These are phyloP conservation scores for Lasiosphaeria miniovina DNA, from an alignment of 495 filamentous ascomycete species.

Conservation along the genomic window DNA sequence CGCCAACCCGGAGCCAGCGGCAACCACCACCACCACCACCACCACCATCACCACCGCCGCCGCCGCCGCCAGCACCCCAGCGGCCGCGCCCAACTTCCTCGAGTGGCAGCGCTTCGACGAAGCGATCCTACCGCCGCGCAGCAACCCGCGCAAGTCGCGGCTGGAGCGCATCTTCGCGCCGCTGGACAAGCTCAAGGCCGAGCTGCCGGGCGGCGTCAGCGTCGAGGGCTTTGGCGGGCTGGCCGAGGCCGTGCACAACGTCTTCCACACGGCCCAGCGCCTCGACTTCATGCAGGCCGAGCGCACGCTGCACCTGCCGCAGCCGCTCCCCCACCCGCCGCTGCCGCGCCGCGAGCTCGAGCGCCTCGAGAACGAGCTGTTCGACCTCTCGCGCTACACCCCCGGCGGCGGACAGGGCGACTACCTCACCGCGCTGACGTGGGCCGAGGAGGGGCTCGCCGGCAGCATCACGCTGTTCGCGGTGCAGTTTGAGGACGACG, in stretches of 20 bases:
- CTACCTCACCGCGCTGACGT: conserved; percentile 24
- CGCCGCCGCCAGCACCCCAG: too few species aligned
- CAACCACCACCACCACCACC: background rate
- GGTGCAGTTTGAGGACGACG: conserved; percentile 11
- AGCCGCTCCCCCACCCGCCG: background rate
- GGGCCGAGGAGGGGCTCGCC: conserved; percentile 21
- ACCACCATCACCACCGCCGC: background rate
- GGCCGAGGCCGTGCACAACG: conserved; percentile 23
- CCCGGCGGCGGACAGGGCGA: conserved; percentile 6
- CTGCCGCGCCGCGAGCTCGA: conserved; percentile 21
- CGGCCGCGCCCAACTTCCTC: conserved; percentile 15
- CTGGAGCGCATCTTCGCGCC: conserved; percentile 19
- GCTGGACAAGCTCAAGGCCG: conserved; percentile 21
- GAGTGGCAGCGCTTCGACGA: conserved; percentile 22
- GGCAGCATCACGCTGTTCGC: conserved; percentile 24
- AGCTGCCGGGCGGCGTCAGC: conserved; percentile 21
- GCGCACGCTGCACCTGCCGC: conserved; percentile 16
- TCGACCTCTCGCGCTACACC: conserved; percentile 26
- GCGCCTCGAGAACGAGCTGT: conserved; percentile 26
- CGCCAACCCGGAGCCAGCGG: background rate
- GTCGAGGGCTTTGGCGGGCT: conserved; percentile 27
- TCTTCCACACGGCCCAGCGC: conserved; percentile 25
- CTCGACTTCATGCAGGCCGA: conserved; percentile 26
- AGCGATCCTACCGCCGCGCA: conserved; percentile 14
- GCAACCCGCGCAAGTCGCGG: conserved; percentile 21